Evolutionary conservation across 176 grass and related monocot genomes (phyloP).

Genomic region (Eragrostis curvula): DNA sequence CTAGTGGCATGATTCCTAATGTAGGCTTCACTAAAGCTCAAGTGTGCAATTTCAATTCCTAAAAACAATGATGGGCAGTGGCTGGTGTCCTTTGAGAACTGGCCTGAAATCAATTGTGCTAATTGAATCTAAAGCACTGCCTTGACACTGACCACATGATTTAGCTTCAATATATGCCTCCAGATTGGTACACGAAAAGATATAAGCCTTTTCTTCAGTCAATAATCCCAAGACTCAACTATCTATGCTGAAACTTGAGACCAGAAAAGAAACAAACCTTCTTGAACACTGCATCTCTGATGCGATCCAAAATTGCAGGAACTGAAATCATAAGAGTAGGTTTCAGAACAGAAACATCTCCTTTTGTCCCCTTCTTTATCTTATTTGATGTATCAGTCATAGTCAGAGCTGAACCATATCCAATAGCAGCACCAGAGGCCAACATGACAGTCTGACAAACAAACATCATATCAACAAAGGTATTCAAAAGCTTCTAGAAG

Average conservation of each 20-base stretch:
- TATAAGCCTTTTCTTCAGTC: slow-evolving; percentile 9
- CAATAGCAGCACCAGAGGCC: slow-evolving; percentile 74
- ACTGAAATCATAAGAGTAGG: slow-evolving; percentile 84
- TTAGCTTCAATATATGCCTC: background rate
- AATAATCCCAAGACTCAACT: background rate
- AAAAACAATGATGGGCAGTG: background rate
- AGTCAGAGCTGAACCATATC: slow-evolving; percentile 78
- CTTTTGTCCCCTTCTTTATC: slow-evolving; percentile 92
- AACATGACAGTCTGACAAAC: slow-evolving; percentile 79
- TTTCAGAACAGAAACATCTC: slow-evolving; percentile 79
- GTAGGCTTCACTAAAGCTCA: background rate
- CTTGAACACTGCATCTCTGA: slow-evolving; percentile 82
- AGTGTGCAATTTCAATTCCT: background rate
- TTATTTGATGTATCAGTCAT: slow-evolving; percentile 95
- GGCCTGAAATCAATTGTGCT: background rate
- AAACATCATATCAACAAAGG: slow-evolving; percentile 21
- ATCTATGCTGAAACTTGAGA: background rate
- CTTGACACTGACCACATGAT: background rate
- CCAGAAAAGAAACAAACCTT: slow-evolving; percentile 60
- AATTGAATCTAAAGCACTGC: background rate
- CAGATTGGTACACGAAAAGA: background rate
- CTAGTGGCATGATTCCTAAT: background rate
- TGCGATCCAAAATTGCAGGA: slow-evolving; percentile 88
- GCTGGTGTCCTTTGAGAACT: background rate
- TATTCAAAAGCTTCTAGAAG: slow-evolving; percentile 12